Evolutionary conservation across 352 stramenopile species (phyloP).

Genomic region (Peronospora belbahrii): DNA sequence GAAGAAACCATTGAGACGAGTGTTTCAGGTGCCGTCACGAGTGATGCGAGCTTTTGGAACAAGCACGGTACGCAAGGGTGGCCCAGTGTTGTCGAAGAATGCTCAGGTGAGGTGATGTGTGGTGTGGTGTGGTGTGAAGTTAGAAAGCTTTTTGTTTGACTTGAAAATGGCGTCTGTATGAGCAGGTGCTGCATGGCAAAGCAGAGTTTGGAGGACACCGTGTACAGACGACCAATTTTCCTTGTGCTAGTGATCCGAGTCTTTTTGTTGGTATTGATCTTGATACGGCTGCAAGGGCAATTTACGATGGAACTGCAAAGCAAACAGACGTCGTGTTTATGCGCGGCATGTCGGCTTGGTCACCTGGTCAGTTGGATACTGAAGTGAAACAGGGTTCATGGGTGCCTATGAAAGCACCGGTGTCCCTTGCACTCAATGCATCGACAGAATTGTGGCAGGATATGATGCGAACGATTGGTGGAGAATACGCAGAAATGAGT

Average conservation of each 20-base stretch:
- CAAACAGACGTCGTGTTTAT: slow-evolving; percentile 71
- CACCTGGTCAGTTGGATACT: slow-evolving; percentile 50
- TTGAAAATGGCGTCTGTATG: neutral
- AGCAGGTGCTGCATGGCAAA: slow-evolving; percentile 50
- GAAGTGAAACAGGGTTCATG: slow-evolving; percentile 66
- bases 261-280: slow-evolving; percentile 71
- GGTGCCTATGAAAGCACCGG: slow-evolving; percentile 64
- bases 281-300: slow-evolving; percentile 43
- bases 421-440: slow-evolving; percentile 62
- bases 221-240: slow-evolving; percentile 43
- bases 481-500: slow-evolving; percentile 70
- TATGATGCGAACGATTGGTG: slow-evolving; percentile 55
- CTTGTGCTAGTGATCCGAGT: slow-evolving; percentile 27
- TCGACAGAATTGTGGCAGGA: slow-evolving; percentile 56
- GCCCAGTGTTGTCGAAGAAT: slow-evolving; percentile 52
- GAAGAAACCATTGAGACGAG: slow-evolving; percentile 41
- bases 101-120: slow-evolving; percentile 34
- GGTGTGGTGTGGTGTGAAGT: no score
- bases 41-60: slow-evolving; percentile 54
- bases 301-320: slow-evolving; percentile 43
- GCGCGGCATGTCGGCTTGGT: slow-evolving; percentile 70
- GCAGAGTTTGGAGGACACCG: slow-evolving; percentile 54
- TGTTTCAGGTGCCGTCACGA: slow-evolving; percentile 52
- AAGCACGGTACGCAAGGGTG: slow-evolving; percentile 50
- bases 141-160: neutral